Conservation (phyloP, 2,329 filamentous ascomycete species). For the Fusarium nurragi region DNA sequence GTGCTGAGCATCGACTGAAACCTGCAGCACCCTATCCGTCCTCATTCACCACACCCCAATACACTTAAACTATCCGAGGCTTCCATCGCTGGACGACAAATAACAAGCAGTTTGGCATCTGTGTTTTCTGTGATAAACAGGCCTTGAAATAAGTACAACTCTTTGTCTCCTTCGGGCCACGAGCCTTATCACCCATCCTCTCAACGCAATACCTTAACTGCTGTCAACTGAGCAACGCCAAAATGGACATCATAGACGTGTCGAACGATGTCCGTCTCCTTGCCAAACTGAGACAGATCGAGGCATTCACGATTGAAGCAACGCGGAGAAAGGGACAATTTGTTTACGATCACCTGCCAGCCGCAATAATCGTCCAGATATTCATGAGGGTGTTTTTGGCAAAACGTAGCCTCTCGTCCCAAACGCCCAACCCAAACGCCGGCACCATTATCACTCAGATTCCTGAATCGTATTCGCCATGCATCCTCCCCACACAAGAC, state of each 20-base stretch:
- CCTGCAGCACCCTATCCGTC: no score
- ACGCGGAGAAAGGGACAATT: background rate
- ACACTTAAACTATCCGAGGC: no score
- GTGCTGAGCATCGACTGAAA: no score
- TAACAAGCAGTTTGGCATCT: no score
- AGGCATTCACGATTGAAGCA: background rate
- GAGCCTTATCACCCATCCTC: no score
- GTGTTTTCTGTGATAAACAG: no score
- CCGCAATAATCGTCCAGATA: background rate
- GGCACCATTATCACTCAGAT: background rate
- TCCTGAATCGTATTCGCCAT: background rate
- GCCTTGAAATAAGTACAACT: no score
- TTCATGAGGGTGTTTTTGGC: background rate
- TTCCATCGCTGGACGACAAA: no score
- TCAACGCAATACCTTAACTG: no score
- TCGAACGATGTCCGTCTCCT: background rate
- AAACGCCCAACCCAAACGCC: background rate
- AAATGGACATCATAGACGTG: conserved; percentile 9
- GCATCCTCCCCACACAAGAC: background rate
- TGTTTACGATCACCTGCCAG: background rate
- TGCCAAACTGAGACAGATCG: background rate
- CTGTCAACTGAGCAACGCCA: background rate
- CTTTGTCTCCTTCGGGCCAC: no score
- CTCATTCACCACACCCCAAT: no score
- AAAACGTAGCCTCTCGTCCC: background rate